A percentile compares a stretch with the other conserved stretches of the same genome.
These are phyloP conservation scores for Entomortierella chlamydospora DNA, from an alignment of 192 early-diverging fungal species.

Conservation along the genomic window DNA sequence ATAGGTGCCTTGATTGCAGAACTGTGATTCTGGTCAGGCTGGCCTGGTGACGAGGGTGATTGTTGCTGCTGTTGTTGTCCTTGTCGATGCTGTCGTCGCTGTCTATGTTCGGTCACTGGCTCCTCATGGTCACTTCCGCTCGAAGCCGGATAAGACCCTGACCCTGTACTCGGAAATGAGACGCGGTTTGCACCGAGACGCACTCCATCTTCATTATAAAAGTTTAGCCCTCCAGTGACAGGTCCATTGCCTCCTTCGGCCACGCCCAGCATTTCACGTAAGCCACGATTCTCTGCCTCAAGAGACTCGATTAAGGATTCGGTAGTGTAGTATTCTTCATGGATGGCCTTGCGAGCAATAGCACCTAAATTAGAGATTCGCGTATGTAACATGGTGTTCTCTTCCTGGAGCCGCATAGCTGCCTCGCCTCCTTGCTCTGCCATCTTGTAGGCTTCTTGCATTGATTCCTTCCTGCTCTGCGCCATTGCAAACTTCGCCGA, in stretches of 20 bases:
- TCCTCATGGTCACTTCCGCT: constrained; percentile 45
- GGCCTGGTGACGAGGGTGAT: neutral
- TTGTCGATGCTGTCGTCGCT: neutral
- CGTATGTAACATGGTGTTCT: constrained; percentile 26
- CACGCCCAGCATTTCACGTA: constrained; percentile 47
- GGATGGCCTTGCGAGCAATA: constrained; percentile 35
- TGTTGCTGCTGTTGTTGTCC: neutral
- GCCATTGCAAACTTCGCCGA: constrained; percentile 50
- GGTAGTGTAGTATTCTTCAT: constrained; percentile 46
- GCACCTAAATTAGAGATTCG: constrained; percentile 32
- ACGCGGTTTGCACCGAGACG: constrained; percentile 14
- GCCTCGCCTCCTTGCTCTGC: constrained; percentile 43
- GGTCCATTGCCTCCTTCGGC: constrained; percentile 8
- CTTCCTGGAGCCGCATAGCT: constrained; percentile 32
- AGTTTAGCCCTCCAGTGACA: constrained; percentile 3
- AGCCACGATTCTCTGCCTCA: constrained; percentile 32
- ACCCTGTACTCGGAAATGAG: constrained; percentile 45
- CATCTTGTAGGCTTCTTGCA: constrained; percentile 50
- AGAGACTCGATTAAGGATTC: constrained; percentile 50
- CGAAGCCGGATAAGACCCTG: constrained; percentile 33
- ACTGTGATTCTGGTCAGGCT: neutral
- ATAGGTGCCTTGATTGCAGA: neutral
- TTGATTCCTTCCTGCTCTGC: constrained; percentile 39
- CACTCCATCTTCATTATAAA: constrained; percentile 20
- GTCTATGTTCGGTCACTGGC: neutral